Conservation (phyloP, 2,329 filamentous ascomycete genomes). For the Nemania sp. region DNA sequence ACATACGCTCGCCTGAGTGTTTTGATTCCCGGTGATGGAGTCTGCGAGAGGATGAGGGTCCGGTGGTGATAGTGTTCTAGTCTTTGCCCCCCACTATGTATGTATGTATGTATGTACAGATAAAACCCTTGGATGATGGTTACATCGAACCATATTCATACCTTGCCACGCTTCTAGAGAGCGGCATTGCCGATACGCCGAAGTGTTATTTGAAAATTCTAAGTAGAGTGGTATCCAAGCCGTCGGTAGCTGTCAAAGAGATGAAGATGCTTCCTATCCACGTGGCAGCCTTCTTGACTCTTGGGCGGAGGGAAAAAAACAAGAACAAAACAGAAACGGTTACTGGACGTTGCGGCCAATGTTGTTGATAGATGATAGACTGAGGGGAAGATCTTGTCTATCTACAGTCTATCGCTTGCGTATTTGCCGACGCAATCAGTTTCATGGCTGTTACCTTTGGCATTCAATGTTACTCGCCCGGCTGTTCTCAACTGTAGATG, state of each 20-base stretch:
- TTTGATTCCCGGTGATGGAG: slow-evolving; percentile 5
- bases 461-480: slow-evolving; percentile 5
- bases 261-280: slow-evolving; percentile 2
- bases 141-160: slow-evolving; percentile 31
- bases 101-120: not conserved
- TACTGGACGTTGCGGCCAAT: not conserved
- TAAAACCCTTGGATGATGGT: slow-evolving; percentile 8
- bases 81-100: too few relatives aligned
- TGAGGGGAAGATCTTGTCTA: not conserved
- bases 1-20: slow-evolving; percentile 1
- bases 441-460: not conserved
- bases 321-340: not conserved
- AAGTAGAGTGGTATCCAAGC: slow-evolving; percentile 30
- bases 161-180: slow-evolving; percentile 17
- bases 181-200: slow-evolving; percentile 36
- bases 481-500: slow-evolving; percentile 13
- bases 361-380: not conserved
- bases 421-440: not conserved
- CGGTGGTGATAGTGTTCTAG: not conserved
- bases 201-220: slow-evolving; percentile 29
- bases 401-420: slow-evolving; percentile 1
- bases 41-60: slow-evolving; percentile 8
- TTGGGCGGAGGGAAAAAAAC: not conserved
- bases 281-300: slow-evolving; percentile 21
- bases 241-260: slow-evolving; percentile 25